Base-by-base conservation (phyloP, 1,284 basidiomycete genomes). In the Apiotrichum gamsii region DNA sequence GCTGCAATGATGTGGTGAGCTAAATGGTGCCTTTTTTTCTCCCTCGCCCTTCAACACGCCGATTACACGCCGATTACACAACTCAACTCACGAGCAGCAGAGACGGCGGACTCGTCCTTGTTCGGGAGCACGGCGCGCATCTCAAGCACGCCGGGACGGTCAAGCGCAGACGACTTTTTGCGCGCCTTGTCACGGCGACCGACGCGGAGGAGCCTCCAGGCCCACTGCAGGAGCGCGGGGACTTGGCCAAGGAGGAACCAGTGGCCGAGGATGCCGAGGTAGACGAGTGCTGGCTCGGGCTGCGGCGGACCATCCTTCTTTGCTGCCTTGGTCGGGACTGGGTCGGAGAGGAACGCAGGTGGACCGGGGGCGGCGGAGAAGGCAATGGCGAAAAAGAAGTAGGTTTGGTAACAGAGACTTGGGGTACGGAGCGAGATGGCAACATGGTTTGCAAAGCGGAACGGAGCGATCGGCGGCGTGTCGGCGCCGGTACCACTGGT, bases 381-480 rank as follows among this genome's bases (percentile, higher is more conserved):
- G 50, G 90, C 90, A 62, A 94, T 77, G 43, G 90, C 90, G 67
- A 91, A 84, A 51, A 96, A 75, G 29, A 62, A 58, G 30, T 62
- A 54, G 1, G 68, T 62, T 21, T 59, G 54, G 48, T 63, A 70
- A 34, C 54, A 49, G 28, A 70, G 54, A 61, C 85, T 83, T n/a
- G 93, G 91, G 1, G 93, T 97, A 51, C 89, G 85, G 39, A 97
- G 80, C 3, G 89, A 89, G 51, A 97, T 82, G 25, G 88, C 85
- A 49, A 91, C 89, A 56, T 89, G 85, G 73, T 87, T 91, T 50
- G 85, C 83, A 68, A 93, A 95, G 69, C 89, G 85, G 66, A 94
- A 87, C 28, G 82, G 68, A 8, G 66, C 64, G 28, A 64, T 58
- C 18, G 63, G 57, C 8, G 64, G 63, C 9, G 62, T 60, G n/a